Conservation (phyloP, 176 grass and related monocot genomes). For the Triticum dicoccoides region DNA sequence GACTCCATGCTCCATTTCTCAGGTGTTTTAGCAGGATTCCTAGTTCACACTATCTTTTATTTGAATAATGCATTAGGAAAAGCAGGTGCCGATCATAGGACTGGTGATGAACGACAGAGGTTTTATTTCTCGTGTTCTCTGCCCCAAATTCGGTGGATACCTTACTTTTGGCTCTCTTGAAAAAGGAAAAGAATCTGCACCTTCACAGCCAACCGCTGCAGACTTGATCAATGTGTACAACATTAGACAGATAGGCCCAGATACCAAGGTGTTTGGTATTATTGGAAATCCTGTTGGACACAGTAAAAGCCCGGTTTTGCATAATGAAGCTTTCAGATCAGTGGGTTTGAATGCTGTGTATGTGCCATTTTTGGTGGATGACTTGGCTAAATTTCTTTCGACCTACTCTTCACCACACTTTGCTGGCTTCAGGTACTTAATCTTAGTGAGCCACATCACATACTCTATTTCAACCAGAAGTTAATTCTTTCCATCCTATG, state of each 20-base stretch:
- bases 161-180: constrained; percentile 84
- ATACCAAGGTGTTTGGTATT: constrained; percentile 89
- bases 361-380: constrained; percentile 93
- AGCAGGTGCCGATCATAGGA: constrained; percentile 89
- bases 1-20: constrained; percentile 21
- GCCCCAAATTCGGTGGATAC: constrained; percentile 90
- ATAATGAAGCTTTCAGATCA: constrained; percentile 83
- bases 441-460: not conserved
- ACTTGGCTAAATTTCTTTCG: constrained; percentile 73
- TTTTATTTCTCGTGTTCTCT: constrained; percentile 82
- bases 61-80: constrained; percentile 81
- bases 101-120: constrained; percentile 96
- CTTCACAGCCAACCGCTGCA: constrained; percentile 64
- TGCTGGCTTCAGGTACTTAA: constrained; percentile 86
- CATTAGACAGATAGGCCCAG: constrained; percentile 60
- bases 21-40: constrained; percentile 12
- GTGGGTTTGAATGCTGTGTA: constrained; percentile 91
- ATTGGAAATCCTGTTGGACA: constrained; percentile 90
- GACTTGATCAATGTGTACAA: constrained; percentile 85
- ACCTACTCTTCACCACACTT: constrained; percentile 93
- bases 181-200: constrained; percentile 72
- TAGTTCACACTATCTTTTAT: constrained; percentile 42
- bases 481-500: constrained; percentile 30
- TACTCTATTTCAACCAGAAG: not conserved
- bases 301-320: constrained; percentile 93